phyloP scores from a whole-genome alignment of 2,329 filamentous ascomycete genomes.

The Trichoderma aggressivum region DNA sequence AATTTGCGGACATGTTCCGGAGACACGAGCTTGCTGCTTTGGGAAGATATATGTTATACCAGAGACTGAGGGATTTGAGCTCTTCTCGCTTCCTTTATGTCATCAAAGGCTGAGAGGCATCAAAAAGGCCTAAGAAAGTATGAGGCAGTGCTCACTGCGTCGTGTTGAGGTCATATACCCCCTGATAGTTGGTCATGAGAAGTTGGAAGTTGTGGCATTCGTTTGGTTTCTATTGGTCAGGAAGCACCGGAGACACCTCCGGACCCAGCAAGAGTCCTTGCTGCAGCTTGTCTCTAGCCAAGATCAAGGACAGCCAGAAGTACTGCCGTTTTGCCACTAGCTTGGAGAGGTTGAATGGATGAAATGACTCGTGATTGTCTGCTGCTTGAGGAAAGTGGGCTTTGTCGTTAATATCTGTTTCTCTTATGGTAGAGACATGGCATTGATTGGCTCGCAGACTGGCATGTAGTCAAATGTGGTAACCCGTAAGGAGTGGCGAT shows the following conservation, averaged over 20 bases:
- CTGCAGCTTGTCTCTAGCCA: background rate
- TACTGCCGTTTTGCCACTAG: background rate
- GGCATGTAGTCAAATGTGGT: background rate
- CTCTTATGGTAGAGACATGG: background rate
- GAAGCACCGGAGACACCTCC: background rate
- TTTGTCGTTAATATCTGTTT: background rate
- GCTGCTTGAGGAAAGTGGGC: background rate
- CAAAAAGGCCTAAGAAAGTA: background rate
- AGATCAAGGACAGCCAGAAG: background rate
- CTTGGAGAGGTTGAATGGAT: background rate
- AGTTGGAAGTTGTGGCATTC: background rate
- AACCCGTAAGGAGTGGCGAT: background rate
- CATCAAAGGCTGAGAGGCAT: background rate
- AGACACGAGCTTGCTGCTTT: background rate
- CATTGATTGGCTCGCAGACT: background rate
- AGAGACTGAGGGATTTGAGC: background rate
- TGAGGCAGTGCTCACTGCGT: background rate
- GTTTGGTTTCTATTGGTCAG: slow-evolving; percentile 11
- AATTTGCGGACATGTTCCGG: background rate
- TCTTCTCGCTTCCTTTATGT: background rate
- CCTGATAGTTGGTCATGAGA: background rate
- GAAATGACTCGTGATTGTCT: background rate
- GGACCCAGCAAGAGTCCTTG: background rate
- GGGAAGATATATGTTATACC: background rate
- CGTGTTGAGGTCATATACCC: background rate